Base-by-base conservation (phyloP, 78 protist species). In the Planoprotostelium fungivorum region DNA sequence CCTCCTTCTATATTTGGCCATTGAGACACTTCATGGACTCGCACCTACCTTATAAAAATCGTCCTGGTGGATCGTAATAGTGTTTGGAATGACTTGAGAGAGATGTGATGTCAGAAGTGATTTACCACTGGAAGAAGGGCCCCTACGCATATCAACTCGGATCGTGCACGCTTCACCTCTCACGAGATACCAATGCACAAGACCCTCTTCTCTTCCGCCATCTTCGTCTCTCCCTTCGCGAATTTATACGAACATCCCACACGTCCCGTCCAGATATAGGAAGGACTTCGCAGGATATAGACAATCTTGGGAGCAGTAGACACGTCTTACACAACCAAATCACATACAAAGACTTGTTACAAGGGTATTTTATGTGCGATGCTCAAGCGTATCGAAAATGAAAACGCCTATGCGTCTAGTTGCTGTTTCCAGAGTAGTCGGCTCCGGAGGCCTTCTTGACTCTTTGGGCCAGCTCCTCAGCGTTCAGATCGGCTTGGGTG, bases 341-440 rank as follows among this genome's bases (percentile, higher is more conserved):
- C n/a, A n/a, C n/a, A n/a, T n/a, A n/a, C n/a, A n/a, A n/a, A n/a
- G 31, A 51, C 16, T 51, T 51, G 73, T 51, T 51, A 51, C 73
- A 51, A n/a, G n/a, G n/a, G 73, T 51, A 25, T 51, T 51, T 51
- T 51, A 25, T 51, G 16, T 51, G 73, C 73, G 73, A 51, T 51
- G 73, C 73, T 51, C 31, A 25, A 16, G 73, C 73, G 73, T 51
- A n/a, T n/a, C n/a, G n/a, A n/a, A n/a, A n/a, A n/a, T 16, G 73
- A 51, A 51, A 51, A 51, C 73, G 5, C 16, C 73, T 25, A 16
- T 16, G 5, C 31, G 31, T 16, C 16, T 16, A 51, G 73, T 51
- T 85, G 87, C n/a, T 85, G 95, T 88, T 93, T 84, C 92, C 95
- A 90, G 89, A 84, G 95, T 93, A 93, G 90, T 93, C 90, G 86